Evolutionary conservation across 2,329 filamentous ascomycete species (phyloP).

Genomic region (Bipolaris zeicola): DNA sequence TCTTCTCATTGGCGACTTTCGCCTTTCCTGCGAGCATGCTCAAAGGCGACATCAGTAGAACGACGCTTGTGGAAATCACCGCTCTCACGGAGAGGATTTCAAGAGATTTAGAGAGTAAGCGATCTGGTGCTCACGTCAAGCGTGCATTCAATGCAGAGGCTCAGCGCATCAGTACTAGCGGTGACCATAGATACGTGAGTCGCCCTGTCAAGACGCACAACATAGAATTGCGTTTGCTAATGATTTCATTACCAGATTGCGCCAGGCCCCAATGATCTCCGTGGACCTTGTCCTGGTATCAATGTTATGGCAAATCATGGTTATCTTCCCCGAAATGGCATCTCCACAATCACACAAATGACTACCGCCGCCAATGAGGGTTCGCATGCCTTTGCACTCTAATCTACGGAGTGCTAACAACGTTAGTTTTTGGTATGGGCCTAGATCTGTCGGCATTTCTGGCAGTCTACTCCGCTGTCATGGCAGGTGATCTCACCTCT

Average conservation of each 20-base stretch:
- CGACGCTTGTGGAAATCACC: conserved; percentile 17
- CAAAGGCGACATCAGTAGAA: conserved; percentile 16
- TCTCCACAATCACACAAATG: conserved; percentile 10
- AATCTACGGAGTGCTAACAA: conserved; percentile 1
- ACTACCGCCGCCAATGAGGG: conserved; percentile 11
- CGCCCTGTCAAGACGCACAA: neutral
- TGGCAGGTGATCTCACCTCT: conserved; percentile 19
- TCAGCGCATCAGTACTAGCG: conserved; percentile 19
- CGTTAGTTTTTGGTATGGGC: conserved; percentile 25
- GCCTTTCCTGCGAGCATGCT: conserved; percentile 22
- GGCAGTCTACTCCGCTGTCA: conserved; percentile 18
- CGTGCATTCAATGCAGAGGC: conserved; percentile 21
- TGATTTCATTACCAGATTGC: conserved; percentile 6
- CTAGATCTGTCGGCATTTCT: conserved; percentile 23
- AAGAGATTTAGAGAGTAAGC: conserved; percentile 12
- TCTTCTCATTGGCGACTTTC: conserved; percentile 17
- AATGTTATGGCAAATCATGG: conserved; percentile 13
- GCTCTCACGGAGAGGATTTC: conserved; percentile 19
- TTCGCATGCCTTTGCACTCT: neutral
- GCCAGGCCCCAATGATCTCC: conserved; percentile 11
- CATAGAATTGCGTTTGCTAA: conserved; percentile 1
- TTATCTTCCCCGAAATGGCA: conserved; percentile 9
- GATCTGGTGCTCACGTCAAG: conserved; percentile 7
- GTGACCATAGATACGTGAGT: conserved; percentile 18
- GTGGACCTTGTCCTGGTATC: conserved; percentile 13